Evolutionary conservation across 148 eudicot species (phyloP), one percentile per base, ranked within the genome.

Genomic region (Nyssa sinensis): DNA sequence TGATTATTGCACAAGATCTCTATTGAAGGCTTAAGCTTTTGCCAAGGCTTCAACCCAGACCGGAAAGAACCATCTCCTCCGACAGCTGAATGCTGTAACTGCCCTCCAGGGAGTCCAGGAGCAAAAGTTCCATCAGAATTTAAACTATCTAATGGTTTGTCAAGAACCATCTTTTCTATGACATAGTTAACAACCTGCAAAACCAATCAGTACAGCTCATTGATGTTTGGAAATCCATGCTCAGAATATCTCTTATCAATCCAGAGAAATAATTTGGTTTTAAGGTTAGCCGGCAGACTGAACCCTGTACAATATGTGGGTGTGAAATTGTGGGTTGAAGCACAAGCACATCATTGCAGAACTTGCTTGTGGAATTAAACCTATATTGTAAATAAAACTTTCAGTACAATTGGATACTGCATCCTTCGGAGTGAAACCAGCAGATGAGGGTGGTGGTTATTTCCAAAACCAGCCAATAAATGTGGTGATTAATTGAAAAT

Each of bases 1-100:
- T 94, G 98, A 85, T 94, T 90, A 79, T 90, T 94, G 84, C 98
- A 94, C 85, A 91, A 75, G 63, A 95, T 88, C 82, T 95, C 99
- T 74, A 95, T 86, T 27, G 91, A 84, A 67, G 96, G 94, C 84
- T 89, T 95, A 35, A 78, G 85, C 76, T 93, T 91, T 66, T 80
- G 97, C 97, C 97, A 88, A 70, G 96, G 84, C 79, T 88, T 93
- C 75, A 85, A 81, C 30, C 91, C 90, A 57, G 91, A 65, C 35
- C 94, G 81, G 64, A 93, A 73, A 69, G 91, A 80, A 59, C 83
- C 90, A 75, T 91, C 99, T 72, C 82, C 91, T 70, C 78, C 83
- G 32, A 80, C 57, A 71, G 73, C 79, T 72, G 88, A 73, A 77
- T 75, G 80, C 69, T 83, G 83, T 80, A 90, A 72, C 41, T 85